phyloP scores from a whole-genome alignment of 305 asterid species.

The Rubia peregrina region DNA sequence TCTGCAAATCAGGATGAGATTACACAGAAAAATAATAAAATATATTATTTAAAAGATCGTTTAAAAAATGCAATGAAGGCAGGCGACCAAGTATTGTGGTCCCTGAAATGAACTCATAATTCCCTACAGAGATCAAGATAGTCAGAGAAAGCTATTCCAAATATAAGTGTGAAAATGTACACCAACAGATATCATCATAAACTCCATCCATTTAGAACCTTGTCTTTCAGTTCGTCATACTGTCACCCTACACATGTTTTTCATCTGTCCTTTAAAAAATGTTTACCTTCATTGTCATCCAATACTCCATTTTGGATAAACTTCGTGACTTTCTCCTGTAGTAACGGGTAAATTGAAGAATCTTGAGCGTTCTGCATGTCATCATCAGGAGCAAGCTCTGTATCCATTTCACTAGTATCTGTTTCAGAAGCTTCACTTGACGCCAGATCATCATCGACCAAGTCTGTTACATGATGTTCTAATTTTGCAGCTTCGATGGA shows the following conservation, averaged over 20 bases:
- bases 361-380: slow-evolving; percentile 21
- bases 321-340: slow-evolving; percentile 63
- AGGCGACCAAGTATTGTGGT: not conserved
- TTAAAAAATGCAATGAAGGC: slow-evolving; percentile 1
- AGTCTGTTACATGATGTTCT: slow-evolving; percentile 22
- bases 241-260: not conserved
- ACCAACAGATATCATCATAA: not conserved
- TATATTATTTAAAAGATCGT: not conserved
- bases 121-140: not conserved
- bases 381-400: slow-evolving; percentile 20
- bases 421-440: slow-evolving; percentile 23
- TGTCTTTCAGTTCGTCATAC: not conserved
- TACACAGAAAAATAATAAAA: not conserved
- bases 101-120: not conserved
- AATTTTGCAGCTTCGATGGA: slow-evolving; percentile 24
- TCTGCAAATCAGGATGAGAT: slow-evolving; percentile 27
- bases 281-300: slow-evolving; percentile 53
- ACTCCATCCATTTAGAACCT: not conserved
- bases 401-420: slow-evolving; percentile 20
- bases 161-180: not conserved
- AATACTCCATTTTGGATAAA: slow-evolving; percentile 67
- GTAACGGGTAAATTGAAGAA: slow-evolving; percentile 29
- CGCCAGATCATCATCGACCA: slow-evolving; percentile 12
- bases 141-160: not conserved
- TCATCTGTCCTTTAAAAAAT: not conserved